Evolutionary conservation across 2,329 filamentous ascomycete species (phyloP).

Genomic region (Pseudogymnoascus sp.): DNA sequence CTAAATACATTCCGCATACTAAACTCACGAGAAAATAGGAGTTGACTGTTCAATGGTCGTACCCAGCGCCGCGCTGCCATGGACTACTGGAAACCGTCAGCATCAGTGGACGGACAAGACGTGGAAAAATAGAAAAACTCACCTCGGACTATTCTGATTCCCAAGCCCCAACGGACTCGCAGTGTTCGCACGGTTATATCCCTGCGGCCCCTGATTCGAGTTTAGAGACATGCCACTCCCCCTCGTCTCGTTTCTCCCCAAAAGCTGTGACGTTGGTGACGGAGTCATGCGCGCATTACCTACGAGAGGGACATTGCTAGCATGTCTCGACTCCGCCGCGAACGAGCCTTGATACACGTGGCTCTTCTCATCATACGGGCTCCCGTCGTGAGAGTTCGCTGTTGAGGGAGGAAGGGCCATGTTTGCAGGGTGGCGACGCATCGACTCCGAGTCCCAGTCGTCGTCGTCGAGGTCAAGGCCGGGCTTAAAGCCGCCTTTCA

Average conservation of each 20-base stretch:
- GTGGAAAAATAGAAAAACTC: conserved; percentile 21
- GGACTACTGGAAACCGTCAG: conserved; percentile 34
- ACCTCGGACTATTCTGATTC: conserved; percentile 30
- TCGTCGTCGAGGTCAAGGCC: conserved; percentile 60
- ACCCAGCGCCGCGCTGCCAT: conserved; percentile 49
- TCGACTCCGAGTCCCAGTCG: conserved; percentile 53
- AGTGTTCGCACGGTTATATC: conserved; percentile 34
- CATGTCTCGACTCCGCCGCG: conserved; percentile 23
- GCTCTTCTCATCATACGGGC: conserved; percentile 21
- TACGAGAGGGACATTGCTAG: conserved; percentile 17
- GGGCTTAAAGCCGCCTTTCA: conserved; percentile 50
- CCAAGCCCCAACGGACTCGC: conserved; percentile 14
- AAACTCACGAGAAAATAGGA: background rate
- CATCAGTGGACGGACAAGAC: conserved; percentile 5
- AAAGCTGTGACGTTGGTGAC: conserved; percentile 13
- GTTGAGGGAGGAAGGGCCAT: conserved; percentile 27
- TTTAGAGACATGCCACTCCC: conserved; percentile 24
- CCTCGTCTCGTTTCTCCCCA: conserved; percentile 24
- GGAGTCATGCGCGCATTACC: conserved; percentile 17
- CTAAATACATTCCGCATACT: background rate
- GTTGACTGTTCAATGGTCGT: conserved; percentile 36
- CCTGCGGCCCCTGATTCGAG: conserved; percentile 19
- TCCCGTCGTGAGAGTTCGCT: conserved; percentile 33
- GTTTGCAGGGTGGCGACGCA: conserved; percentile 35
- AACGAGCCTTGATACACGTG: conserved; percentile 19